Conservation (phyloP, 257 asterid genomes). For the Primulina eburnea region DNA sequence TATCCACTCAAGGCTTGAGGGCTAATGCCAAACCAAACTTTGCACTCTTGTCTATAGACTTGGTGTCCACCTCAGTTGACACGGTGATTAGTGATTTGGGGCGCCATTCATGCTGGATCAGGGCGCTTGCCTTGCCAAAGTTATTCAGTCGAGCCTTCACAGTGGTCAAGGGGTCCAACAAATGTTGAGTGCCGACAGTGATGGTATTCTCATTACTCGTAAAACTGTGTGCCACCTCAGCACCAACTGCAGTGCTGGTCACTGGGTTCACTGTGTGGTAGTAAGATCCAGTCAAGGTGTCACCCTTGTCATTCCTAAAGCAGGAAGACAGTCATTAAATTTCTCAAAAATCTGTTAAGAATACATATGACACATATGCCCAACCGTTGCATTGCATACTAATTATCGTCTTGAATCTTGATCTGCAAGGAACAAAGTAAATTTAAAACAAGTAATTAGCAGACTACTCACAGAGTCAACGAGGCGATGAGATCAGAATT, state of each 20-base stretch:
- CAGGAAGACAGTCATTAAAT: conserved; percentile 2
- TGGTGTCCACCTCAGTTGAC: conserved; percentile 51
- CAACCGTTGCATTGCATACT: not conserved
- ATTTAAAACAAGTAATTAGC: not conserved
- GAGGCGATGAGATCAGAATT: conserved; percentile 55
- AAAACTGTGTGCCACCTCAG: conserved; percentile 52
- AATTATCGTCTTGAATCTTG: not conserved
- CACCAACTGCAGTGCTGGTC: conserved; percentile 56
- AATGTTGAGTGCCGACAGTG: conserved; percentile 48
- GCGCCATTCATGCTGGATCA: conserved; percentile 63
- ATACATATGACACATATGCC: not conserved
- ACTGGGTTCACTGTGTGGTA: conserved; percentile 46
- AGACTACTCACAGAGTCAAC: conserved; percentile 49
- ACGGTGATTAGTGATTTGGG: conserved; percentile 53
- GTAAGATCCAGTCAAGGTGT: conserved; percentile 44
- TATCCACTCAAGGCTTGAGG: conserved; percentile 42
- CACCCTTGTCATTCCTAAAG: conserved; percentile 55
- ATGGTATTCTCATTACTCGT: conserved; percentile 48
- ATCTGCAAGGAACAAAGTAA: not conserved
- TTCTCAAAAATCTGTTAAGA: not conserved
- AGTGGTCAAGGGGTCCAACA: conserved; percentile 45
- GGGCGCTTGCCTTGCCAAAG: conserved; percentile 52
- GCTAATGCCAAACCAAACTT: conserved; percentile 61
- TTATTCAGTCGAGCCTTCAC: conserved; percentile 54
- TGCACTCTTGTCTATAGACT: conserved; percentile 51